Evolutionary conservation across 169 alveolate species (phyloP).

Genomic region (Theileria annulata): DNA sequence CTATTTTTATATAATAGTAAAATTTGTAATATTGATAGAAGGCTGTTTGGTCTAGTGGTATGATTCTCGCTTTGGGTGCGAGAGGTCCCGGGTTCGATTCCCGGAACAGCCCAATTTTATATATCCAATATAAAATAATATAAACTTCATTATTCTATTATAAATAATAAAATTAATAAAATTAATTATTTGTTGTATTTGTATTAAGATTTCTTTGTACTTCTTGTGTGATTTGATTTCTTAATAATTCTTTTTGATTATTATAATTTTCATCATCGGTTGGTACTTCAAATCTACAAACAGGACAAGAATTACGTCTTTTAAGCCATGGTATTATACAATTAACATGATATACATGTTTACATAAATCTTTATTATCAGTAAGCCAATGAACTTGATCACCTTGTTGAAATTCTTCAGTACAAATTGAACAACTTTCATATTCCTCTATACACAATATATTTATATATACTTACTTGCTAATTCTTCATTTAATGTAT

Average conservation of each 20-base stretch:
- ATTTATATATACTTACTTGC: slow-evolving; percentile 32
- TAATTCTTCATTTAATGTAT: slow-evolving; percentile 60
- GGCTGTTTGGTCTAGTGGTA: slow-evolving; percentile 97
- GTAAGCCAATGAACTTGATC: slow-evolving; percentile 74
- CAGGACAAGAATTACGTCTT: slow-evolving; percentile 94
- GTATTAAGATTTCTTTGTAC: slow-evolving; percentile 61
- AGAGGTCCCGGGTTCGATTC: slow-evolving; percentile 99
- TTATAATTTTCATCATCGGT: slow-evolving; percentile 91
- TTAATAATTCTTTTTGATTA: slow-evolving; percentile 73
- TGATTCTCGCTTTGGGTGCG: slow-evolving; percentile 99
- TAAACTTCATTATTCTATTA: too few species aligned
- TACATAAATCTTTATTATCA: slow-evolving; percentile 79
- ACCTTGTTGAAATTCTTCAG: slow-evolving; percentile 78
- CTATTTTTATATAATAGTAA: neutral
- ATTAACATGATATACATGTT: slow-evolving; percentile 91
- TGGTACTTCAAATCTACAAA: slow-evolving; percentile 93
- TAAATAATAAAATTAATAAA: neutral
- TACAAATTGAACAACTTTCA: slow-evolving; percentile 83
- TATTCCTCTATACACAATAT: slow-evolving; percentile 24
- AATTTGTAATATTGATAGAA: neutral
- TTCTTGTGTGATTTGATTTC: slow-evolving; percentile 69
- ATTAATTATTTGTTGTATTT: neutral
- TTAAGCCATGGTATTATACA: slow-evolving; percentile 94
- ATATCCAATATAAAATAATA: too few species aligned
- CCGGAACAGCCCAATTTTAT: slow-evolving; percentile 91